Conservation (phyloP, 495 filamentous ascomycete genomes). For the Pseudomonodictys pantanalensis region DNA sequence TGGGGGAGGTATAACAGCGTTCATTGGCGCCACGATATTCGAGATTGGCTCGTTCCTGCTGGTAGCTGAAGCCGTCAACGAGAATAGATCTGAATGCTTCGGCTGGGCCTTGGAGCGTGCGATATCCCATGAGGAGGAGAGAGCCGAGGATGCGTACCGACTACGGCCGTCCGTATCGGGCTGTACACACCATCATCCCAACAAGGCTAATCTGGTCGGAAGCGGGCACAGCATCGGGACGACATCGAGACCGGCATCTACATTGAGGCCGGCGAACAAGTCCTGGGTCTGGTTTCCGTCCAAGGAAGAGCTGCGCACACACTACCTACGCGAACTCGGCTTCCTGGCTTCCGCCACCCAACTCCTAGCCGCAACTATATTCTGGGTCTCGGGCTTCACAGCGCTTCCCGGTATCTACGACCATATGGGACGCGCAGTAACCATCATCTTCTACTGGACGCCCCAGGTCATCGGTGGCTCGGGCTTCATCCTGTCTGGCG, state of each 20-base stretch:
- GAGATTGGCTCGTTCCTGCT: slow-evolving; percentile 63
- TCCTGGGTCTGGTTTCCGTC: slow-evolving; percentile 63
- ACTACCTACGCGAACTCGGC: slow-evolving; percentile 66
- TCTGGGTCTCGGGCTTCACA: slow-evolving; percentile 67
- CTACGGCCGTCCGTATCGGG: slow-evolving; percentile 12
- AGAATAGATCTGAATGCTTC: slow-evolving; percentile 63
- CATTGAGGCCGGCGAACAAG: neutral
- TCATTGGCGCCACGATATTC: slow-evolving; percentile 69
- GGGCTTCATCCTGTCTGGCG: slow-evolving; percentile 59
- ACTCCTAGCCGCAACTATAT: slow-evolving; percentile 62
- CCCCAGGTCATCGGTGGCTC: slow-evolving; percentile 66
- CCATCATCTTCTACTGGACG: slow-evolving; percentile 63
- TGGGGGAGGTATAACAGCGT: slow-evolving; percentile 62
- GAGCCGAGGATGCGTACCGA: neutral
- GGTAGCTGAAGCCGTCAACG: slow-evolving; percentile 68
- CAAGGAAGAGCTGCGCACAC: slow-evolving; percentile 53
- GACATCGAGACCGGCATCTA: neutral
- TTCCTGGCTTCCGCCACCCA: slow-evolving; percentile 64
- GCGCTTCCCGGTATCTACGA: slow-evolving; percentile 58
- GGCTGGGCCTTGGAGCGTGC: slow-evolving; percentile 62
- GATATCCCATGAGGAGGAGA: slow-evolving; percentile 10
- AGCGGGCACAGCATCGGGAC: slow-evolving; percentile 24
- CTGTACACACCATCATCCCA: slow-evolving; percentile 56
- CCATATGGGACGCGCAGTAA: slow-evolving; percentile 45
- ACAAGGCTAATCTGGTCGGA: slow-evolving; percentile 49